These are phyloP conservation scores for Amoebophrya sp. DNA, from an alignment of 169 alveolate species.

Conservation along the genomic window DNA sequence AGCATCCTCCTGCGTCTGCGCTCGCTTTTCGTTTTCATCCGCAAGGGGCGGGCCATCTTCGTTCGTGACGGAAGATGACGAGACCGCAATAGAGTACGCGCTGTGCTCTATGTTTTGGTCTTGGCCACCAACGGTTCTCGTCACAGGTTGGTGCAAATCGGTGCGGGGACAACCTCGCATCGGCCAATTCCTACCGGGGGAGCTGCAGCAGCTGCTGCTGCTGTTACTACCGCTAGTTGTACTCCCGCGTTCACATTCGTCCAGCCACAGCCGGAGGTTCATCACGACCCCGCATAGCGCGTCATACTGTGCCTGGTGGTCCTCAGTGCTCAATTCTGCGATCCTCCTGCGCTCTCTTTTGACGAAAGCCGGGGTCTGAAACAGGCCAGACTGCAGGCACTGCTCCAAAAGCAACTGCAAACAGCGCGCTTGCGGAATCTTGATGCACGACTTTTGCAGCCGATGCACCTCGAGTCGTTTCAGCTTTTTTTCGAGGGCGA, in stretches of 20 bases:
- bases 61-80: too few species aligned
- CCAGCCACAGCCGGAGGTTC: not conserved
- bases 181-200: not conserved
- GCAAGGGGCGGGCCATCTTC: too few species aligned
- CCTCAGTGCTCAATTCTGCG: not conserved
- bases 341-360: not conserved
- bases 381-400: not conserved
- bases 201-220: not conserved
- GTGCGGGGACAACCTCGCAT: not conserved
- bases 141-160: too few species aligned
- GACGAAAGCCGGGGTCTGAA: not conserved
- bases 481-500: too few species aligned
- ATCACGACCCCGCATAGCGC: not conserved
- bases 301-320: not conserved
- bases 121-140: too few species aligned
- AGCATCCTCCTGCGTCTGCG: not conserved
- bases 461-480: too few species aligned
- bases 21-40: not conserved
- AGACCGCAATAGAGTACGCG: not conserved
- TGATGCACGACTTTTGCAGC: too few species aligned
- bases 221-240: not conserved
- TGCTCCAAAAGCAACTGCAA: not conserved
- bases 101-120: not conserved
- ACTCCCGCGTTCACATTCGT: not conserved
- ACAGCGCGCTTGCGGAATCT: not conserved